phyloP scores from a whole-genome alignment of 805 yeast genomes.

The Scheffersomyces ergatensis region DNA sequence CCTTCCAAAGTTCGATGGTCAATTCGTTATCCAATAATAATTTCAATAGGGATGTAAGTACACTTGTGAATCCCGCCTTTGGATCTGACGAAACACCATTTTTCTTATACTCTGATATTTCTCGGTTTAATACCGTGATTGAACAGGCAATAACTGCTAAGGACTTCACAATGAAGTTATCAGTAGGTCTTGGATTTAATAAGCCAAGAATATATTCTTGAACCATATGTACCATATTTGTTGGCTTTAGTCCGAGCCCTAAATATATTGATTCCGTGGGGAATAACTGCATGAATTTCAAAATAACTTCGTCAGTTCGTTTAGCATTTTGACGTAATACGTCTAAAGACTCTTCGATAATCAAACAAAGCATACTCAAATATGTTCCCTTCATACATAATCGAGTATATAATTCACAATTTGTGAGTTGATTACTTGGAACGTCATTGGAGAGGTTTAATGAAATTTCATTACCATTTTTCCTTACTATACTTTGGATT shows the following conservation, averaged over 20 bases:
- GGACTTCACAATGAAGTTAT: constrained; percentile 8
- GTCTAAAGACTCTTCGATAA: constrained; percentile 30
- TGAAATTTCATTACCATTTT: constrained; percentile 12
- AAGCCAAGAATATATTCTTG: constrained; percentile 9
- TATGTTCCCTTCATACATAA: constrained; percentile 24
- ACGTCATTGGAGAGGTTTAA: constrained; percentile 4
- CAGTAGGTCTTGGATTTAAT: neutral
- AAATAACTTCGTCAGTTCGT: constrained; percentile 6
- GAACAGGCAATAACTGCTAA: constrained; percentile 15
- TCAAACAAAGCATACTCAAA: constrained; percentile 26
- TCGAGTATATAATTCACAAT: constrained; percentile 11
- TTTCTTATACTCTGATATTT: constrained; percentile 15
- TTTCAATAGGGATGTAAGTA: constrained; percentile 12
- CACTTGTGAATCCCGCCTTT: constrained; percentile 13
- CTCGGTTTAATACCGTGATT: constrained; percentile 22
- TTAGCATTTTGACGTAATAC: constrained; percentile 10
- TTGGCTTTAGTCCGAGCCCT: constrained; percentile 14
- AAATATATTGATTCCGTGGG: constrained; percentile 17
- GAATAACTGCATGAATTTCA: constrained; percentile 17
- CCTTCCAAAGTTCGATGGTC: constrained; percentile 29
- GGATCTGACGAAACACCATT: constrained; percentile 12
- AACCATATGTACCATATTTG: constrained; percentile 8
- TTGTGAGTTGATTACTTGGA: neutral
- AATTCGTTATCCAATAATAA: constrained; percentile 15
- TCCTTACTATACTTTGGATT: constrained; percentile 15